Evolutionary conservation across 805 yeast species (phyloP), one percentile per base, ranked within the genome.

Genomic region (Candida golubevii): DNA sequence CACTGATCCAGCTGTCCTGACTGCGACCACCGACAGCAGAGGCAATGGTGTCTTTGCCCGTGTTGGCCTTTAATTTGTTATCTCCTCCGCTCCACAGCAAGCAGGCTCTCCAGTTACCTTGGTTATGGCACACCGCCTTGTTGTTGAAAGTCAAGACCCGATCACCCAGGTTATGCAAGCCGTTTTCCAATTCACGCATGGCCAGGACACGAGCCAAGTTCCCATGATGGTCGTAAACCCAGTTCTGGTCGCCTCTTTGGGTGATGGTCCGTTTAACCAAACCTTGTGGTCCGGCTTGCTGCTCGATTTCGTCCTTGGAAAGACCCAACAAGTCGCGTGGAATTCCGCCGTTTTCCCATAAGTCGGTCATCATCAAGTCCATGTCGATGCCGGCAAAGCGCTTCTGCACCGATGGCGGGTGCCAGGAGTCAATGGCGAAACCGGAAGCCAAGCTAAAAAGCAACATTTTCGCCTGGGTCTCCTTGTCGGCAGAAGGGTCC

Each of bases 371-470:
- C 45, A 42, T 42, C 7, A 14, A 30, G 15, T 42, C 41, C 38
- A 42, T 37, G 8, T 37, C 29, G 9, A 32, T 26, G 1, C 32
- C 26, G 28, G 26, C 41, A 13, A 42, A 42, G 9, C 45, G 18
- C 31, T 38, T 42, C 23, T 34, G 38, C 18, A 42, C 29, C 11
- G 34, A n/a, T 11, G 37, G 26, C 11, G 33, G 15, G 18, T 37
- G 31, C 45, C 45, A 42, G 2, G 26, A 9, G 4, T 38, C 38
- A 5, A 42, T 39, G 10, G 37, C 36, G 23, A 15, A 42, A 8
- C 45, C 45, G 2, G 45, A 42, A 4, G 41, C 45, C 41, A 42
- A 37, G 14, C 45, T 42, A 32, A 42, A 42, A 18, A 34, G 36
- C 26, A 42, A 29, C 38, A 33, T 27, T 13, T 18, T 26, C 9